Percentiles rank a stretch among this genome's conserved stretches.
Conservation (phyloP, 2,329 filamentous ascomycete genomes). For the Aspergillus sp. region DNA sequence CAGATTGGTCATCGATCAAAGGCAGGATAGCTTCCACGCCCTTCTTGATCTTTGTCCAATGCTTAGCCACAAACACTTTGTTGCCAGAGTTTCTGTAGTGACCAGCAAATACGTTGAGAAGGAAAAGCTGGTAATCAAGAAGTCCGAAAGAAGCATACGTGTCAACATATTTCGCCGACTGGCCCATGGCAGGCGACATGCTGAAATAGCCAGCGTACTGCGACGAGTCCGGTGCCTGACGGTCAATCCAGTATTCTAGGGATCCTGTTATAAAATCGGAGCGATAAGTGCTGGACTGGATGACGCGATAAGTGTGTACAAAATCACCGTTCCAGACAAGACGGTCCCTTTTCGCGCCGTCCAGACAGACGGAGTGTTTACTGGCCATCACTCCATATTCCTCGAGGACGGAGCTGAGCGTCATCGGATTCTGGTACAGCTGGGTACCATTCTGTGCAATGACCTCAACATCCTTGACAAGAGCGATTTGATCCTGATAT, state of each 20-base stretch:
- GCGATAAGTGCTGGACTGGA: constrained; percentile 18
- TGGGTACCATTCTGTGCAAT: constrained; percentile 17
- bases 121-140: constrained; percentile 25
- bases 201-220: constrained; percentile 12
- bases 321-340: constrained; percentile 34
- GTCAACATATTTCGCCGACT: constrained; percentile 13
- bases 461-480: constrained; percentile 17
- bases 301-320: constrained; percentile 21
- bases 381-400: constrained; percentile 27
- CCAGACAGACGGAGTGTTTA: constrained; percentile 34
- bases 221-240: constrained; percentile 13
- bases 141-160: constrained; percentile 14
- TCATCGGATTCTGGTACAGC: constrained; percentile 18
- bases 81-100: constrained; percentile 37
- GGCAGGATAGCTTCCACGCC: background rate
- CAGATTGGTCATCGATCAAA: constrained; percentile 6
- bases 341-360: constrained; percentile 62
- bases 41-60: background rate
- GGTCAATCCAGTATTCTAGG: constrained; percentile 16
- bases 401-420: constrained; percentile 8
- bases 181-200: constrained; percentile 17
- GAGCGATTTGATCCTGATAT: constrained; percentile 23
- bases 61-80: constrained; percentile 30
- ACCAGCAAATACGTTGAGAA: constrained; percentile 19
- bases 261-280: constrained; percentile 16